Conservation (phyloP, 2,329 filamentous ascomycete species). For the Helotiales sp. region DNA sequence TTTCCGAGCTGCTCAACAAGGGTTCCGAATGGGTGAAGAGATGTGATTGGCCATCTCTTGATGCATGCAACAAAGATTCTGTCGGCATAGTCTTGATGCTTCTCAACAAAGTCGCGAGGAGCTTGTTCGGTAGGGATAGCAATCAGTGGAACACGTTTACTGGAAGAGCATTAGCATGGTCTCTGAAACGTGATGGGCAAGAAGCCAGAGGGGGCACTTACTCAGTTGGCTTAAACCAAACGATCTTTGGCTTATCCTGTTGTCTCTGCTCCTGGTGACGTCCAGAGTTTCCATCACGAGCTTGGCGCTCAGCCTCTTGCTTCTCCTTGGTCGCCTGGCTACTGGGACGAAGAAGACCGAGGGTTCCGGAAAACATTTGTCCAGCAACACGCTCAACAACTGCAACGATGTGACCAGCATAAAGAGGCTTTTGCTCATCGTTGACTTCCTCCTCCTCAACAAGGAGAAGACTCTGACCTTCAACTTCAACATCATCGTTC, state of each 20-base stretch:
- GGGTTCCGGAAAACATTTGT: conserved; percentile 98
- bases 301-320: conserved; percentile 93
- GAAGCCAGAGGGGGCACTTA: conserved; percentile 21
- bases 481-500: conserved; percentile 98
- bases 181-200: too few species aligned
- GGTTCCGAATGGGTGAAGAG: conserved; percentile 97
- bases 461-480: conserved; percentile 93
- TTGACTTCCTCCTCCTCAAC: conserved; percentile 99
- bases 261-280: conserved; percentile 80
- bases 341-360: conserved; percentile 91
- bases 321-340: conserved; percentile 99
- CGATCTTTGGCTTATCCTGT: conserved; percentile 98
- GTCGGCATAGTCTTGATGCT: conserved; percentile 96
- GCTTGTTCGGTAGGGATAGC: conserved; percentile 98
- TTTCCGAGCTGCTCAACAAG: conserved; percentile 95
- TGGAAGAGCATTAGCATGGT: conserved; percentile 5
- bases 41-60: conserved; percentile 99
- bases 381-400: conserved; percentile 96
- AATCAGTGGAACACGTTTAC: conserved; percentile 94
- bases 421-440: conserved; percentile 96
- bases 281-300: conserved; percentile 76
- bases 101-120: conserved; percentile 96
- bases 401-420: conserved; percentile 95
- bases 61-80: conserved; percentile 99
- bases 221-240: conserved; percentile 99